These are phyloP conservation scores for Boletus coffeatus DNA, from an alignment of 1,284 basidiomycete species.

Conservation along the genomic window DNA sequence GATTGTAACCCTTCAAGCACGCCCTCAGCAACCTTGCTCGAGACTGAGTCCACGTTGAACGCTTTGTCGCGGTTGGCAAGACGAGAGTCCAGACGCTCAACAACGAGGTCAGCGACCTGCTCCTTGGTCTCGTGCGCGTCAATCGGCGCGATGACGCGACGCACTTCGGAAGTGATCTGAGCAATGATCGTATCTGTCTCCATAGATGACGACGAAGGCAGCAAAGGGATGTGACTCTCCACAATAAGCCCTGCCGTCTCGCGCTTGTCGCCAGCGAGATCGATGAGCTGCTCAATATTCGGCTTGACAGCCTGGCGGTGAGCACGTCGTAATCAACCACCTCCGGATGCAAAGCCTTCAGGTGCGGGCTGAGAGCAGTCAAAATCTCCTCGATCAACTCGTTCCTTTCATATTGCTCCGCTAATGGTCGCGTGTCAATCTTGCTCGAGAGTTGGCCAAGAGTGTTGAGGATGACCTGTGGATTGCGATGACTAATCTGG, in stretches of 20 bases:
- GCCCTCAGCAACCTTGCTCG: constrained; percentile 49
- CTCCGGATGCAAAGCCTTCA: constrained; percentile 54
- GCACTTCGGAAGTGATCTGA: constrained; percentile 61
- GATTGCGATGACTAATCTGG: constrained; percentile 48
- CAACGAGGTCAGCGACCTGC: constrained; percentile 78
- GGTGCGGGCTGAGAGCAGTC: constrained; percentile 52
- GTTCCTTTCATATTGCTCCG: constrained; percentile 43
- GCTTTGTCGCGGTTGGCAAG: constrained; percentile 68
- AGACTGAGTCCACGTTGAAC: constrained; percentile 57
- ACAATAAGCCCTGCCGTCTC: constrained; percentile 79
- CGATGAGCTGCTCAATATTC: constrained; percentile 79
- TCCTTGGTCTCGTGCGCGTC: constrained; percentile 82
- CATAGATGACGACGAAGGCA: constrained; percentile 44
- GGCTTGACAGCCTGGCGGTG: constrained; percentile 76
- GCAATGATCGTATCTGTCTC: constrained; percentile 53
- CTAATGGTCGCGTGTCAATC: constrained; percentile 44
- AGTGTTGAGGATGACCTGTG: constrained; percentile 52
- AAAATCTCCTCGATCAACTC: constrained; percentile 55
- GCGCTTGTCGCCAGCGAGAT: constrained; percentile 78
- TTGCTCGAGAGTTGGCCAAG: constrained; percentile 57
- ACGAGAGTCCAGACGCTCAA: constrained; percentile 75
- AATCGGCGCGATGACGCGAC: constrained; percentile 62
- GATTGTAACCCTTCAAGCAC: constrained; percentile 46
- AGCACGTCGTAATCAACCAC: constrained; percentile 72
- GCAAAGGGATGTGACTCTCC: constrained; percentile 60